These are phyloP conservation scores for Tolypocladium sp. DNA, from an alignment of 2,329 filamentous ascomycete genomes.

Conservation along the genomic window DNA sequence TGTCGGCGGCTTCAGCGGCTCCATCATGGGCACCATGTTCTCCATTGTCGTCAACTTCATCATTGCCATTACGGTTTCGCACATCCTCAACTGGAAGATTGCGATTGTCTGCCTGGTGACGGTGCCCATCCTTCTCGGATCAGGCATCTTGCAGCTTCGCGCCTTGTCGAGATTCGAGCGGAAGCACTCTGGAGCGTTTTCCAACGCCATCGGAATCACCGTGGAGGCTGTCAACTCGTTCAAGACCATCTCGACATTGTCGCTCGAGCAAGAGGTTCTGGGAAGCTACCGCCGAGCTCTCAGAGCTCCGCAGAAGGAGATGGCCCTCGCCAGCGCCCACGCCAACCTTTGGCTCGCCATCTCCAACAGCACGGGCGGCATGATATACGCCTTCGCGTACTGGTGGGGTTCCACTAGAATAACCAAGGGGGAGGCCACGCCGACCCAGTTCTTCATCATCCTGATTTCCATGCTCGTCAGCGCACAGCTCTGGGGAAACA, in stretches of 20 bases:
- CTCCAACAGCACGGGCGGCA: conserved; percentile 51
- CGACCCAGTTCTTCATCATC: conserved; percentile 67
- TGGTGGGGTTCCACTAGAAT: conserved; percentile 73
- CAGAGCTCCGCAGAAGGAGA: conserved; percentile 43
- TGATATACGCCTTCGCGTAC: conserved; percentile 67
- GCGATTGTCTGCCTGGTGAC: conserved; percentile 61
- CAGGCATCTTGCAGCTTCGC: conserved; percentile 60
- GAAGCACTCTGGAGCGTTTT: conserved; percentile 55
- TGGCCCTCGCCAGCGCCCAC: conserved; percentile 34
- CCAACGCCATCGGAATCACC: conserved; percentile 53
- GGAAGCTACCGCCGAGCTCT: conserved; percentile 43
- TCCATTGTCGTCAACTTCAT: conserved; percentile 60
- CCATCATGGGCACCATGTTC: conserved; percentile 60
- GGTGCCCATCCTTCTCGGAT: conserved; percentile 59
- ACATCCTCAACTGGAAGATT: conserved; percentile 68
- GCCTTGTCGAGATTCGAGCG: conserved; percentile 53
- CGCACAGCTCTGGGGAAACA: conserved; percentile 63
- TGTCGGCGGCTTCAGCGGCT: conserved; percentile 59
- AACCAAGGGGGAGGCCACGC: conserved; percentile 51
- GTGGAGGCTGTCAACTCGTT: conserved; percentile 59
- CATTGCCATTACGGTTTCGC: conserved; percentile 57
- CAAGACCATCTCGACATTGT: conserved; percentile 51
- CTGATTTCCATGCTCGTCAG: conserved; percentile 62
- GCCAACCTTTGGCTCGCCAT: conserved; percentile 53
- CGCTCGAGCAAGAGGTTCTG: conserved; percentile 41